Base-by-base conservation (phyloP, 2,329 filamentous ascomycete species). In the Stromatinia cepivora region DNA sequence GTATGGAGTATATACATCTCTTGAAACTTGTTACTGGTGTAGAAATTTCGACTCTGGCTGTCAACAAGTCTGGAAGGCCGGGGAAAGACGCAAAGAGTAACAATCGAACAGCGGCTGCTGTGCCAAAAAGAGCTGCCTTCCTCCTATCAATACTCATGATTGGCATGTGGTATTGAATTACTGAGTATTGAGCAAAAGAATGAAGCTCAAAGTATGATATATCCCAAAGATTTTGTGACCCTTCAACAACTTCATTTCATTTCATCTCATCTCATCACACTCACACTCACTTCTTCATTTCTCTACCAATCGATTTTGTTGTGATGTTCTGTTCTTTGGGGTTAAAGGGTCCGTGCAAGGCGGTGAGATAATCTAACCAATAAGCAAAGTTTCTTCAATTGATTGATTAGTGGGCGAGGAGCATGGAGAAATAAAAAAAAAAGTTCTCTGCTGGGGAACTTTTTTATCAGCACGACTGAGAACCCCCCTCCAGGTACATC, bases 21-120 rank as follows among this genome's bases (percentile, higher is more conserved):
- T 98, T 98, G 87, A 97, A 99, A 86, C 94, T 97, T 76, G 93
- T 97, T 59, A 98, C 91, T 52, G 95, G 94, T 31, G 95, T 99
- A 57, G 95, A 97, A 77, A 99, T 91, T 84, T 99, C 95, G 76
- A 97, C 95, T 78, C 95, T 91, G 73, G 91, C 92, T 28, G 93
- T 95, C 72, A 99, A 85, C 72, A 97, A 85, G 79, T 93, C 89
- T 66, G 94, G 92, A 53, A 99, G 84, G 50, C 87, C 87, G 72
- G 95, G 94, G 78, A 97, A 97, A 70, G 89, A 84, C 70, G 89
- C 84, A 79, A 93, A 94, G 66, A 98, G 86, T 69, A 92, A 81
- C 71, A 98, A 84, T 75, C 95, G 90, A 75, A 98, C 84, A 72
- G 89, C 86, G 69, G 92, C 90, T 70, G 94, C 94, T 66, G 88